These are phyloP conservation scores for Nannochloropsis granulata DNA, from an alignment of 108 stramenopile genomes.

Conservation along the genomic window DNA sequence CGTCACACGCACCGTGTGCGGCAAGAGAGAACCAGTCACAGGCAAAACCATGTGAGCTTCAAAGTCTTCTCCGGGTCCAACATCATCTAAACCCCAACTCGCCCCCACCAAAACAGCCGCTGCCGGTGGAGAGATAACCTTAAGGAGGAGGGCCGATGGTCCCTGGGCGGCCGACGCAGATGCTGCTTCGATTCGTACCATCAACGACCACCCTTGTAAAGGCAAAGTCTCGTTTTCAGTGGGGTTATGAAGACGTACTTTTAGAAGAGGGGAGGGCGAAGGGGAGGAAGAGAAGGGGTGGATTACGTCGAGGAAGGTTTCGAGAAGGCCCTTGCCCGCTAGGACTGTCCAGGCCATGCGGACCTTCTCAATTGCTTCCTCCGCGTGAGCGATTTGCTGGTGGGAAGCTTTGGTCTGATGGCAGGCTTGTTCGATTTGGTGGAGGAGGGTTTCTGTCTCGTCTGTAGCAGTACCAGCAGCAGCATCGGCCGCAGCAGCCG, in stretches of 20 bases:
- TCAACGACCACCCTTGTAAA: background rate
- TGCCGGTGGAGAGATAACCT: background rate
- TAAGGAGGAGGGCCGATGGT: background rate
- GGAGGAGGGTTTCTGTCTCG: background rate
- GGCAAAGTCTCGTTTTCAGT: background rate
- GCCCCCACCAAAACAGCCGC: background rate
- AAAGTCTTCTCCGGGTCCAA: background rate
- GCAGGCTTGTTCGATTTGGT: background rate
- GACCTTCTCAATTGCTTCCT: background rate
- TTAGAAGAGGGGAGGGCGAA: background rate
- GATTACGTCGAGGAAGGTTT: background rate
- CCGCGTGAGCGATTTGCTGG: background rate
- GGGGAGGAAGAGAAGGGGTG: background rate
- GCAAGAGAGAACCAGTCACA: background rate
- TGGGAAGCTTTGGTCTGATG: background rate
- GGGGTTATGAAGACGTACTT: background rate
- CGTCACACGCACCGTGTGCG: background rate
- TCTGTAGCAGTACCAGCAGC: too few species aligned
- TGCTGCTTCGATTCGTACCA: background rate
- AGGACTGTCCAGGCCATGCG: background rate
- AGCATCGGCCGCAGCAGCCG: too few species aligned
- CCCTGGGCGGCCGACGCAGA: background rate
- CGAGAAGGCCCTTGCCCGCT: background rate
- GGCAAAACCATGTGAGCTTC: background rate
- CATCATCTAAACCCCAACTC: background rate